Evolutionary conservation across 192 early-diverging fungal species (phyloP).

Genomic region (Coemansia furcata): DNA sequence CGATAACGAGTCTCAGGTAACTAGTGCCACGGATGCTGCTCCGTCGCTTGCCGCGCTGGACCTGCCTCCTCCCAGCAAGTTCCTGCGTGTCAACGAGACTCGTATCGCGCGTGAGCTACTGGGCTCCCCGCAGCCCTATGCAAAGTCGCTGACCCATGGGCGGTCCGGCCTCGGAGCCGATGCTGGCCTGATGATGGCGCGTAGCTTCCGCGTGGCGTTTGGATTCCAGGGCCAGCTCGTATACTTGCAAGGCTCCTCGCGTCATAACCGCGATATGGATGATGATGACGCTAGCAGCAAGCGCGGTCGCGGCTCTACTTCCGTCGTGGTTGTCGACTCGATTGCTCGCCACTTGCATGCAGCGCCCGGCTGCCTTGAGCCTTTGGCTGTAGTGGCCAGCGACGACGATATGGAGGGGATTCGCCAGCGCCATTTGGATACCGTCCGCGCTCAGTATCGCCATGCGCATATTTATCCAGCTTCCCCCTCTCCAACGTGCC

Average conservation of each 20-base stretch:
- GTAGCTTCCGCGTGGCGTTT: slow-evolving; percentile 84
- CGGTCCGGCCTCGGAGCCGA: slow-evolving; percentile 58
- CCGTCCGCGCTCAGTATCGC: slow-evolving; percentile 28
- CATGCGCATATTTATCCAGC: slow-evolving; percentile 8
- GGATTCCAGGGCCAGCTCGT: slow-evolving; percentile 72
- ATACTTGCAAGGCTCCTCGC: slow-evolving; percentile 18
- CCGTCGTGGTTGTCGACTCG: slow-evolving; percentile 50
- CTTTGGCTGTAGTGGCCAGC: neutral
- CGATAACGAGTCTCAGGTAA: neutral
- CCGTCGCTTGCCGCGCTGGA: slow-evolving; percentile 22
- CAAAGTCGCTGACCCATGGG: slow-evolving; percentile 40
- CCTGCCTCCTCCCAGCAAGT: slow-evolving; percentile 43
- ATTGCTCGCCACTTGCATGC: slow-evolving; percentile 33
- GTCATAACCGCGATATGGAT: neutral
- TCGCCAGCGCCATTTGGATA: slow-evolving; percentile 13
- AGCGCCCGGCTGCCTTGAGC: slow-evolving; percentile 7
- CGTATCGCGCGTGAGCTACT: slow-evolving; percentile 14
- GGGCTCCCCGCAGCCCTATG: slow-evolving; percentile 26
- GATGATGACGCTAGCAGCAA: slow-evolving; percentile 1
- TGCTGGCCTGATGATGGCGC: slow-evolving; percentile 76
- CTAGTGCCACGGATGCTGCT: neutral
- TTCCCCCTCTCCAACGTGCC: neutral
- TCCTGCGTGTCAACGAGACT: slow-evolving; percentile 29
- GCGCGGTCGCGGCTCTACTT: slow-evolving; percentile 4
- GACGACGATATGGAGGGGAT: slow-evolving; percentile 5